A percentile compares a stretch with the other conserved stretches of the same genome.
These are phyloP conservation scores for Aureobasidium zeae DNA, from an alignment of 2,329 filamentous ascomycete genomes.

Conservation along the genomic window DNA sequence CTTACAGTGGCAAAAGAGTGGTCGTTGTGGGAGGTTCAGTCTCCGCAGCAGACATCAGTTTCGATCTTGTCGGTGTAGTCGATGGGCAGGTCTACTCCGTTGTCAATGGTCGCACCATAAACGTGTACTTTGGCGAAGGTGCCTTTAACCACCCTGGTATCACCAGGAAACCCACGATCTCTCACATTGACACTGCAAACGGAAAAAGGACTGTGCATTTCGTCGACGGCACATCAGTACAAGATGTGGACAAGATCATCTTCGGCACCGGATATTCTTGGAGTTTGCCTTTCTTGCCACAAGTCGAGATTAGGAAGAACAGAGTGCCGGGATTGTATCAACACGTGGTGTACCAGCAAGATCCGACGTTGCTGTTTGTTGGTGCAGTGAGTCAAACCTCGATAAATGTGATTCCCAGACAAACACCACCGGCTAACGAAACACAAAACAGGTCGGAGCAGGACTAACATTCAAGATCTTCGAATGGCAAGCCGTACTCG, in stretches of 20 bases:
- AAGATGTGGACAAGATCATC: constrained; percentile 52
- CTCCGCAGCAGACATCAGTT: constrained; percentile 54
- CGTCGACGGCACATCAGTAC: constrained; percentile 44
- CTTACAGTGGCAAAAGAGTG: constrained; percentile 43
- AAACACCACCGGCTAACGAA: not conserved
- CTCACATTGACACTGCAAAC: constrained; percentile 30
- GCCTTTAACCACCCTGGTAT: constrained; percentile 54
- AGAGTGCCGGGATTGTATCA: constrained; percentile 49
- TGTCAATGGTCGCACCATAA: constrained; percentile 43
- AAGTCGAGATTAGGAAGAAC: constrained; percentile 45
- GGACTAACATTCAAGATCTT: constrained; percentile 60
- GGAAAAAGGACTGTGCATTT: constrained; percentile 44
- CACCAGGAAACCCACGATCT: constrained; percentile 39
- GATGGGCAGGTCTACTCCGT: constrained; percentile 45
- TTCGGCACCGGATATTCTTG: constrained; percentile 60
- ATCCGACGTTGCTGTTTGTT: constrained; percentile 49
- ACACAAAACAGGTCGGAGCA: constrained; percentile 34
- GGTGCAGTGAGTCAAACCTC: constrained; percentile 43
- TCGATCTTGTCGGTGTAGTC: constrained; percentile 41
- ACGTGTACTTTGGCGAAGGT: constrained; percentile 48
- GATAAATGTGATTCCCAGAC: not conserved
- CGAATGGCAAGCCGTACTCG: constrained; percentile 58
- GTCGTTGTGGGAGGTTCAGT: constrained; percentile 56
- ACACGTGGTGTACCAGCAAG: constrained; percentile 47
- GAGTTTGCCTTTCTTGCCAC: constrained; percentile 52